phyloP scores from a whole-genome alignment of 768 basidiomycete species.

The Sarcodon aspratus region DNA sequence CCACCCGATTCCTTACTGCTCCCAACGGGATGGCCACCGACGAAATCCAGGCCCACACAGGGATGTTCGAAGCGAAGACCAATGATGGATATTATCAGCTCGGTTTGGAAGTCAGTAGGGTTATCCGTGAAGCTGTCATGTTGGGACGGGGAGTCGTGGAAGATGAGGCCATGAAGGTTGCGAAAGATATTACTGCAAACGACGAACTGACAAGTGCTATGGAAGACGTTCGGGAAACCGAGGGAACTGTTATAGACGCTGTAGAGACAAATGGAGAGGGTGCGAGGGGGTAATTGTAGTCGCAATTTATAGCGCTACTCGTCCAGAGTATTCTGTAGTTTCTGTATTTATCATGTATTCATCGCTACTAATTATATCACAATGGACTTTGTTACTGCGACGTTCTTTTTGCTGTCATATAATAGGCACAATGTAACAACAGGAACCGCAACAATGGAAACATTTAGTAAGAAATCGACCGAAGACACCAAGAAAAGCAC shows the following conservation, averaged over 20 bases:
- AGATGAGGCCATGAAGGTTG: not conserved
- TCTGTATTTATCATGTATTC: too few relatives aligned
- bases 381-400: too few relatives aligned
- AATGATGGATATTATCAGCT: constrained; percentile 91
- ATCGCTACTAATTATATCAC: too few relatives aligned
- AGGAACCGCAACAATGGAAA: too few relatives aligned
- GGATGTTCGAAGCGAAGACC: constrained; percentile 72
- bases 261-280: not conserved
- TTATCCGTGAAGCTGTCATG: constrained; percentile 48
- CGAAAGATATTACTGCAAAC: not conserved
- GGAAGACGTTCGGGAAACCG: not conserved
- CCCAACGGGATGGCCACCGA: constrained; percentile 59
- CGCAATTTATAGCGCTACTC: too few relatives aligned
- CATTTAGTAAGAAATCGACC: too few relatives aligned
- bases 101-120: constrained; percentile 52
- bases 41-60: constrained; percentile 78
- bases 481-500: too few relatives aligned
- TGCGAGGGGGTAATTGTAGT: too few relatives aligned
- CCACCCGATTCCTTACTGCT: constrained; percentile 47
- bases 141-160: constrained; percentile 13
- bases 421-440: too few relatives aligned
- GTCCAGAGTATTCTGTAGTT: too few relatives aligned
- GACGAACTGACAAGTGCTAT: not conserved
- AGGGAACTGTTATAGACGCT: not conserved
- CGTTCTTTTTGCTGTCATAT: too few relatives aligned